A percentile compares a stretch with the other conserved stretches of the same genome.
Evolutionary conservation across 2,329 filamentous ascomycete genomes (phyloP).

Genomic region (Venturia pyrina): DNA sequence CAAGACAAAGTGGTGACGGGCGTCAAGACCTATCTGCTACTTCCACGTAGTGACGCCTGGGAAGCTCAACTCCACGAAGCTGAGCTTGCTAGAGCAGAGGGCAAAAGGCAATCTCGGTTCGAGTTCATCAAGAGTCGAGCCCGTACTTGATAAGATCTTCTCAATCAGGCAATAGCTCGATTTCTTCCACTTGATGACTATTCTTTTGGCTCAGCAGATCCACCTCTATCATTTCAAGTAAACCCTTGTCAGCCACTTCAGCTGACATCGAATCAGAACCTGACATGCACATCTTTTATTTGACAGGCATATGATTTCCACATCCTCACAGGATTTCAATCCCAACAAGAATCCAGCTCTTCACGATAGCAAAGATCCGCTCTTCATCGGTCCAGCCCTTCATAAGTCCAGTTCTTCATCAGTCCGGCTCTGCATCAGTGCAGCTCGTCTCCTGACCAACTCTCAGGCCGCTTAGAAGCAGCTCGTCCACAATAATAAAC

Average conservation of each 20-base stretch:
- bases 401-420: neutral
- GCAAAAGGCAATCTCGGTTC: neutral
- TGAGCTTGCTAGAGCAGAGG: neutral
- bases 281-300: neutral
- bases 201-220: neutral
- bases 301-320: neutral
- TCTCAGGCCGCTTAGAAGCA: neutral
- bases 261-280: neutral
- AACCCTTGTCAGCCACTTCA: neutral
- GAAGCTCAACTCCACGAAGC: neutral
- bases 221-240: neutral
- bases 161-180: neutral
- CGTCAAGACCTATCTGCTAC: slow-evolving; percentile 1
- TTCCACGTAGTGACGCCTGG: slow-evolving; percentile 4
- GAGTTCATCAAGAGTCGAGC: neutral
- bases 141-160: no score
- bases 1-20: neutral
- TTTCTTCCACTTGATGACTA: neutral
- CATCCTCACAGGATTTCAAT: neutral
- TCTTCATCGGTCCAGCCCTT: no score
- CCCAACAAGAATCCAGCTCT: no score
- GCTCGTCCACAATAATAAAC: neutral
- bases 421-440: neutral
- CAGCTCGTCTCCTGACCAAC: neutral
- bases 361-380: no score